These are phyloP conservation scores for Aspergillus floridensis DNA, from an alignment of 2,329 filamentous ascomycete species.

Conservation along the genomic window DNA sequence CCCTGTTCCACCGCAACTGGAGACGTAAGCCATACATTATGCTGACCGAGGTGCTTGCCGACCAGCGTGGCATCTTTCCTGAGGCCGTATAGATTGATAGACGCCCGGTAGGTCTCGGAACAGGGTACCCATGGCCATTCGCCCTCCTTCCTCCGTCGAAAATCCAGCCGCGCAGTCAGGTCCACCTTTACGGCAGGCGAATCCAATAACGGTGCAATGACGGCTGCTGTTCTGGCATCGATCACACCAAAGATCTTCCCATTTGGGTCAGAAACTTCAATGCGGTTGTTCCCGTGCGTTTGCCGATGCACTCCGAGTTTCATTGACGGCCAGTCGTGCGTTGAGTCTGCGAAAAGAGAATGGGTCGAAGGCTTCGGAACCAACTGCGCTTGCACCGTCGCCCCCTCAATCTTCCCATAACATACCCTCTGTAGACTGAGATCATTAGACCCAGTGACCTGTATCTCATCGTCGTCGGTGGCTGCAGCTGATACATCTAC, in stretches of 20 bases:
- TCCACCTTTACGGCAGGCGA: slow-evolving; percentile 62
- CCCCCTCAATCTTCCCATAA: slow-evolving; percentile 71
- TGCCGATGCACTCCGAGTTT: slow-evolving; percentile 67
- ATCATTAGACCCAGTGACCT: slow-evolving; percentile 54
- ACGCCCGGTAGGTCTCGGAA: slow-evolving; percentile 62
- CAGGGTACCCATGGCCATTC: slow-evolving; percentile 64
- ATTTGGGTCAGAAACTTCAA: slow-evolving; percentile 71
- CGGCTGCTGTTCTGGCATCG: slow-evolving; percentile 64
- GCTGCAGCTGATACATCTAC: slow-evolving; percentile 20
- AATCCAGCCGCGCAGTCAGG: slow-evolving; percentile 68
- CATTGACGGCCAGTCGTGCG: slow-evolving; percentile 66
- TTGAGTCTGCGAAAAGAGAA: slow-evolving; percentile 54
- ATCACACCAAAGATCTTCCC: slow-evolving; percentile 72
- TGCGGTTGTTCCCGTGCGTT: slow-evolving; percentile 55
- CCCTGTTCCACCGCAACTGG: slow-evolving; percentile 66
- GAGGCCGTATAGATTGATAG: slow-evolving; percentile 77
- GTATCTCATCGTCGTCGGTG: slow-evolving; percentile 38
- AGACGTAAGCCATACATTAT: slow-evolving; percentile 64
- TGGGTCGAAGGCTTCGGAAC: slow-evolving; percentile 68
- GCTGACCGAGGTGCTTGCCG: slow-evolving; percentile 65
- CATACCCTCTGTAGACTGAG: slow-evolving; percentile 70
- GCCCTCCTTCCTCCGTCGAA: slow-evolving; percentile 60
- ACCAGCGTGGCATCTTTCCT: slow-evolving; percentile 63
- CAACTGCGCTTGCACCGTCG: slow-evolving; percentile 63
- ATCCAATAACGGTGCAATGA: slow-evolving; percentile 72